These are phyloP conservation scores for Paraconiothyrium sp. DNA, from an alignment of 2,329 filamentous ascomycete genomes.

Conservation along the genomic window DNA sequence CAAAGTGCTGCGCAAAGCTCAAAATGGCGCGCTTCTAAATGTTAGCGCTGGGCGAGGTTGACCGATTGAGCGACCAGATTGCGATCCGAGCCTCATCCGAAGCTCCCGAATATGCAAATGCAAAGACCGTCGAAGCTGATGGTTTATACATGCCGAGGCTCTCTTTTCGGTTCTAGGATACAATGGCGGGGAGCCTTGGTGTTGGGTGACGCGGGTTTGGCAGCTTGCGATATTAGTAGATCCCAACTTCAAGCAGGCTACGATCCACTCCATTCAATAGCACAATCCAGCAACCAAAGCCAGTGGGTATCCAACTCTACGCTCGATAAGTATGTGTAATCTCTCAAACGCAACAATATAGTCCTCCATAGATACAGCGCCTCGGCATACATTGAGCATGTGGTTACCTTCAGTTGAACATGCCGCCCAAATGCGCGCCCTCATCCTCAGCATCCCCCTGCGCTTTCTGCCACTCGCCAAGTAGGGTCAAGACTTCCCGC, in stretches of 20 bases:
- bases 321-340: not conserved
- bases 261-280: too few species aligned
- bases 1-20: not conserved
- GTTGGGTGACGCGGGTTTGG: too few species aligned
- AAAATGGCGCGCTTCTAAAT: not conserved
- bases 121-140: not conserved
- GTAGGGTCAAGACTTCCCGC: slow-evolving; percentile 65
- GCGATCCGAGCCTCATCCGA: not conserved
- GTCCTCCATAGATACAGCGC: not conserved
- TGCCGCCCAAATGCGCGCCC: slow-evolving; percentile 39
- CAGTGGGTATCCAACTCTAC: not conserved
- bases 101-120: not conserved
- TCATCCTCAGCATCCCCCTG: slow-evolving; percentile 36
- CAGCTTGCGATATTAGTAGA: too few species aligned
- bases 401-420: slow-evolving; percentile 37
- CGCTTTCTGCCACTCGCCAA: slow-evolving; percentile 65
- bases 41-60: not conserved
- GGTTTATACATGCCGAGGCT: not conserved
- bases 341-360: not conserved
- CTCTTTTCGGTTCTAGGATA: too few species aligned
- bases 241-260: too few species aligned
- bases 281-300: too few species aligned
- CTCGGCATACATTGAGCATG: not conserved
- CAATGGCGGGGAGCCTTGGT: too few species aligned
- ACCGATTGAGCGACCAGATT: not conserved